Evolutionary conservation across 176 grass and related monocot genomes (phyloP), one percentile per base, ranked within the genome.

Genomic region (Eragrostis nindensis): DNA sequence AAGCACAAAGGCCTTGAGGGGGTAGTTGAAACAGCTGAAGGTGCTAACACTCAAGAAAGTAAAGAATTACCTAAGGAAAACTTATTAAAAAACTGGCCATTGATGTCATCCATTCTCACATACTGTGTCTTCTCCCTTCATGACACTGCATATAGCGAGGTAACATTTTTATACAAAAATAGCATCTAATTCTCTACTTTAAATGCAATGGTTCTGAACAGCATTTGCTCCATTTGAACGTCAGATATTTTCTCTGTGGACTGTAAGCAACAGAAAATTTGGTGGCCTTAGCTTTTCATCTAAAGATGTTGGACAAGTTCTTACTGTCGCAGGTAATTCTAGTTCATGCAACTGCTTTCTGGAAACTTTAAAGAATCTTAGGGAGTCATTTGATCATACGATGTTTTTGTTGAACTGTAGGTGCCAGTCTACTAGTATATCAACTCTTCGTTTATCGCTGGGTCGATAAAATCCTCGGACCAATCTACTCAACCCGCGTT

Each of bases 171-270:
- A n/a, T n/a, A n/a, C n/a, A n/a, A 54, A 85, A 26, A 14, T 73
- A 24, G 7, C 18, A 55, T 52, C 77, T 14, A 15, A 25, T 29
- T 38, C 5, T 2, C 7, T 2, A 30, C 11, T 71, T 68, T 8
- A 2, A 9, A 18, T 52, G 9, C 16, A 2, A 18, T 18, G 5
- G 16, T 52, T 61, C 0, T 4, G n/a, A 26, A 27, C 9, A 61
- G 12, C 11, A 13, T 11, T 61, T 15, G 7, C 18, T 59, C 3
- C 6, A 66, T 73, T 53, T 55, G 0, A 39, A 27, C 15, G 14
- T 4, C 74, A 98, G 95, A 93, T 98, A 93, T 94, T 98, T 83
- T 94, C 95, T 50, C 69, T 98, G 39, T 98, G 95, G 95, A 87
- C 95, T 16, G 92, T 92, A 68, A 98, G 95, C 76, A 71, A 68